Evolutionary conservation across 2,329 filamentous ascomycete genomes (phyloP), one percentile per base, ranked within the genome.

Genomic region (Ophiostoma piceae): DNA sequence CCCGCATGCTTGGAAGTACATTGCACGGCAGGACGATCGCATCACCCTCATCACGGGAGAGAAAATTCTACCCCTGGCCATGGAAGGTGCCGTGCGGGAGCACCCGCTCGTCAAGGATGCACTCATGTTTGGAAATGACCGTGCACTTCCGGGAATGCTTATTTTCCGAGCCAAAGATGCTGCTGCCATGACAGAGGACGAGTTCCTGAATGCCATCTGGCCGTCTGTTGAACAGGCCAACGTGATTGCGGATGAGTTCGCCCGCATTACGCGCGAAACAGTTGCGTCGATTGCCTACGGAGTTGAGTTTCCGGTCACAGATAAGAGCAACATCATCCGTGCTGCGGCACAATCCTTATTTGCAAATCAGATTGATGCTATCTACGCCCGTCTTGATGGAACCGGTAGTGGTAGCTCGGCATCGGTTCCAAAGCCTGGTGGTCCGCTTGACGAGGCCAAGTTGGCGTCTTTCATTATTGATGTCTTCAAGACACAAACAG

Each of bases 251-350:
- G 81, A 83, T 62, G 76, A 77, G n/a, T 81, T 81, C 70, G 79
- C 80, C 0, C 80, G 80, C 57, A 79, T 83, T 19, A 76, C 80
- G 1, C 76, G 76, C n/a, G 80, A 82, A 29, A 79, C 81, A 76
- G 74, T 82, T 29, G 73, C 74, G 8, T 72, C 78, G 2, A 69
- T 82, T 2, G 75, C 78, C 2, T 71, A 71, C 7, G 75, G 76
- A 22, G 72, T 77, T 2, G 75, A 77, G 35, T 81, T 79, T 62
- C 80, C 81, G 1, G 76, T 75, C 19, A 83, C 82, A 0, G 82
- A 83, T 71, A 83, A 84, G 74, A 79, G 79, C 1, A 82, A 79
- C 12, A 79, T 83, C 72, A 83, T 83, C 70, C 78, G 82, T 3
- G 77, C 78, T 0, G 77, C 79, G 32, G 78, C 80, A 1, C 80